A percentile compares a stretch with the other conserved stretches of the same genome.
phyloP scores from a whole-genome alignment of 352 stramenopile species.

The Phytopythium boreale region DNA sequence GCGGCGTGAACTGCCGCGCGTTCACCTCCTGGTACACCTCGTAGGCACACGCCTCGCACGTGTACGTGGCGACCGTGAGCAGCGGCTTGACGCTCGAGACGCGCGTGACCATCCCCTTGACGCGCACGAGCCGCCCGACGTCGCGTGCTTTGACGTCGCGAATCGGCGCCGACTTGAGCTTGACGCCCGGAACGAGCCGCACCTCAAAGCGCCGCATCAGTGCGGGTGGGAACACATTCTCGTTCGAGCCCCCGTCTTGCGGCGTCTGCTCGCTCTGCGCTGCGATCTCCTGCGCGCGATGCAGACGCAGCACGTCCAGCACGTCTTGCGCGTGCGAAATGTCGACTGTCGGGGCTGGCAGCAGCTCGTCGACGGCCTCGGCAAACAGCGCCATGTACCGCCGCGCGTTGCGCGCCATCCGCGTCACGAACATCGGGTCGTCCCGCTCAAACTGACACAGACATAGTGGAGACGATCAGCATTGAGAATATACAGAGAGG shows the following conservation, averaged over 20 bases:
- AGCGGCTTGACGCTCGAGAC: slow-evolving; percentile 98
- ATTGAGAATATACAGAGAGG: neutral
- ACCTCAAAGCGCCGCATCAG: slow-evolving; percentile 92
- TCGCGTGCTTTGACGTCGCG: slow-evolving; percentile 93
- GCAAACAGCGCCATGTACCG: slow-evolving; percentile 89
- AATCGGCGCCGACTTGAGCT: slow-evolving; percentile 88
- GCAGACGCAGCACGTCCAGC: slow-evolving; percentile 75
- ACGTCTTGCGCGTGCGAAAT: slow-evolving; percentile 83
- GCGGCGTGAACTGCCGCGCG: slow-evolving; percentile 92
- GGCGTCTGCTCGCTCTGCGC: slow-evolving; percentile 50
- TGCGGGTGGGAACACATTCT: slow-evolving; percentile 88
- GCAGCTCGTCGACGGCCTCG: slow-evolving; percentile 85
- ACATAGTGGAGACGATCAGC: neutral
- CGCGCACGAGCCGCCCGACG: slow-evolving; percentile 95
- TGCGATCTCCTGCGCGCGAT: slow-evolving; percentile 70
- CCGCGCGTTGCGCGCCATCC: slow-evolving; percentile 82
- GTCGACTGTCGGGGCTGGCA: slow-evolving; percentile 77
- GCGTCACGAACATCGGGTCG: slow-evolving; percentile 79
- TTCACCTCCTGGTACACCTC: slow-evolving; percentile 98
- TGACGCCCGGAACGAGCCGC: slow-evolving; percentile 75
- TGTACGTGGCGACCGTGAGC: slow-evolving; percentile 97
- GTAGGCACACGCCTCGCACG: slow-evolving; percentile 94
- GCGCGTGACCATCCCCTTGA: slow-evolving; percentile 98
- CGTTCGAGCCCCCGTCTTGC: slow-evolving; percentile 17
- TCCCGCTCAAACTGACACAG: slow-evolving; percentile 56